A percentile compares a stretch with the other conserved stretches of the same genome.
phyloP scores from a whole-genome alignment of 192 early-diverging fungal species.

The Chytriomyces sp. region DNA sequence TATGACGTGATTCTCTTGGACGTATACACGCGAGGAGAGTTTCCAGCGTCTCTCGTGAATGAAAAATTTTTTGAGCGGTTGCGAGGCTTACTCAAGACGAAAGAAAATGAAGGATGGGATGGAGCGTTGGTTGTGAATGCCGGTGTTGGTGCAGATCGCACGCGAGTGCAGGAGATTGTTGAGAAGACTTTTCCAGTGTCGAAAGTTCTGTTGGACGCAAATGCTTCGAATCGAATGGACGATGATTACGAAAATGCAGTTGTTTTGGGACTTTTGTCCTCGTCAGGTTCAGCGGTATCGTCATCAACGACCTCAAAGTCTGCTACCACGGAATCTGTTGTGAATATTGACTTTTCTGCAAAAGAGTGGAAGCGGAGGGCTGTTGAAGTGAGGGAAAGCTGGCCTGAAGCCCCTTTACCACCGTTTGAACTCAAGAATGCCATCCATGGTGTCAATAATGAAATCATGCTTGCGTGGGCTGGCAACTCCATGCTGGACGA shows the following conservation, averaged over 20 bases:
- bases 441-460: constrained; percentile 24
- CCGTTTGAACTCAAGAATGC: constrained; percentile 29
- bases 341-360: constrained; percentile 9
- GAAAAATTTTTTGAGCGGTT: constrained; percentile 21
- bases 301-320: not conserved
- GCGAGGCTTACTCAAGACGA: constrained; percentile 21
- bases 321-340: not conserved
- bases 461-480: constrained; percentile 35
- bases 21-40: constrained; percentile 37
- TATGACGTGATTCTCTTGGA: constrained; percentile 38
- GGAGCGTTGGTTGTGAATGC: constrained; percentile 33
- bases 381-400: constrained; percentile 11
- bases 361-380: constrained; percentile 32
- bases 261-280: constrained; percentile 23
- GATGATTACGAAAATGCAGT: constrained; percentile 40
- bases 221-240: constrained; percentile 21
- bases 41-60: constrained; percentile 21
- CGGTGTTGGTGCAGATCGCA: constrained; percentile 21
- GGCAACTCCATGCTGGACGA: constrained; percentile 32
- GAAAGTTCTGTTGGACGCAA: constrained; percentile 22
- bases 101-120: constrained; percentile 25
- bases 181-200: not conserved
- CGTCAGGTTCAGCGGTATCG: not conserved
- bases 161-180: constrained; percentile 21
- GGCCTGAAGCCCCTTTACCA: constrained; percentile 33